phyloP scores from a whole-genome alignment of 345 rosid species.

The Anacardium occidentale region DNA sequence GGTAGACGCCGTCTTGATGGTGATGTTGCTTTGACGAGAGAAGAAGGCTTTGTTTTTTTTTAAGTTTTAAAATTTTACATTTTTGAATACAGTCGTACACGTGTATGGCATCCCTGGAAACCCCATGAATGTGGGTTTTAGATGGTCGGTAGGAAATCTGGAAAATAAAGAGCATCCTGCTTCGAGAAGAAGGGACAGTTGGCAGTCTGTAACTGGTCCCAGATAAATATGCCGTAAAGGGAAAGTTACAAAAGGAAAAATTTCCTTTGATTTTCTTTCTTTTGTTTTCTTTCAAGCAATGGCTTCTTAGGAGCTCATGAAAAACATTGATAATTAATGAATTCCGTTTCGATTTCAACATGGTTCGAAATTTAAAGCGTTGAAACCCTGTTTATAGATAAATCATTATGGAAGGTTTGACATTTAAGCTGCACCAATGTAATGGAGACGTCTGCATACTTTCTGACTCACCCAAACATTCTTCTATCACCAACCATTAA shows the following conservation, averaged over 20 bases:
- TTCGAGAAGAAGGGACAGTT: conserved; percentile 14
- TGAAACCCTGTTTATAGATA: not conserved
- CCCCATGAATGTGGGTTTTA: conserved; percentile 16
- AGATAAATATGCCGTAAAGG: not conserved
- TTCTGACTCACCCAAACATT: not conserved
- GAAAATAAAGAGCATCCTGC: not conserved
- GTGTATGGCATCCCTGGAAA: conserved; percentile 21
- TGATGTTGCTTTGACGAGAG: conserved; percentile 1
- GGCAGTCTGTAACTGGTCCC: conserved; percentile 9
- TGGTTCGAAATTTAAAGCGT: not conserved
- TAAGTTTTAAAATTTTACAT: too few relatives aligned
- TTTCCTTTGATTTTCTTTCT: not conserved
- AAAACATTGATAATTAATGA: not conserved
- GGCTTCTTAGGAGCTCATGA: not conserved
- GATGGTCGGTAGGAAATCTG: conserved; percentile 30
- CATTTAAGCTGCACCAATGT: not conserved
- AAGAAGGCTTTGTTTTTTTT: not conserved
- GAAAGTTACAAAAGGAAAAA: conserved; percentile 9
- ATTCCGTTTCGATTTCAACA: not conserved
- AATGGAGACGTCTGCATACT: not conserved
- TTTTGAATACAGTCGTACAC: conserved; percentile 21
- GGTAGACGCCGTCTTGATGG: conserved; percentile 28
- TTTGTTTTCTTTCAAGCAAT: not conserved
- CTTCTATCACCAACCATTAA: not conserved
- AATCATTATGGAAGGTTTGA: not conserved